Evolutionary conservation across 768 basidiomycete genomes (phyloP), one percentile per base, ranked within the genome.

Genomic region (Lyophyllum shimeji): DNA sequence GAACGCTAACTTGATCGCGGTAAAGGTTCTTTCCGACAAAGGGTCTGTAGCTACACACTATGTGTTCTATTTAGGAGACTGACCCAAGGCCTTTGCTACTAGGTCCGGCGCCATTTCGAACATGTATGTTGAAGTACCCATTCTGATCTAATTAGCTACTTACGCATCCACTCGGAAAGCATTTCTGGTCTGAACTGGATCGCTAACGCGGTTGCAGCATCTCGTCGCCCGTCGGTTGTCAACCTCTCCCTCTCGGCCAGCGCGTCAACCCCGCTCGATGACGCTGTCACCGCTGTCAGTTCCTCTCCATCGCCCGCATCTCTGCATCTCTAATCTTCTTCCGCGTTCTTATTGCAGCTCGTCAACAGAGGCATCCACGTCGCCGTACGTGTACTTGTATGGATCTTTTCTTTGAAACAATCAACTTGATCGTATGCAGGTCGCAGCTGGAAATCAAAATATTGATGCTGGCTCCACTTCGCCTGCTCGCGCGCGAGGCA

Each of bases 401-500:
- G 29, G 4, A 29, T 5, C 20, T 15, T 40, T 40, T 39, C 34
- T 17, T 3, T 17, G 34, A 11, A 37, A 21, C 9, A 23, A 8
- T 5, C n/a, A n/a, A 21, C n/a, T 27, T 15, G 7, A 11, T 7
- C 1, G 24, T 12, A 27, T 23, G 18, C 24, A 54, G 51, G 57
- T 62, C 21, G 64, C 63, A 1, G 71, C 73, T 44, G 74, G 73
- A 13, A 75, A 75, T 56, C 39, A 44, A 18, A 63, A 64, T 46
- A 40, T 43, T 6, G 67, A 73, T 52, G 71, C 72, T 7, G 44
- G 46, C 8, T 52, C 42, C 40, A 66, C 62, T 33, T 72, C 68
- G 34, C 75, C 74, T 31, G 70, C 72, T 8, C 65, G 71, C 52
- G 67, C 62, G 2, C 61, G 69, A 5, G 60, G 61, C 25, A 72